Evolutionary conservation across 75 land plant species (phyloP).

Genomic region (Chamaecyparis obtusa): DNA sequence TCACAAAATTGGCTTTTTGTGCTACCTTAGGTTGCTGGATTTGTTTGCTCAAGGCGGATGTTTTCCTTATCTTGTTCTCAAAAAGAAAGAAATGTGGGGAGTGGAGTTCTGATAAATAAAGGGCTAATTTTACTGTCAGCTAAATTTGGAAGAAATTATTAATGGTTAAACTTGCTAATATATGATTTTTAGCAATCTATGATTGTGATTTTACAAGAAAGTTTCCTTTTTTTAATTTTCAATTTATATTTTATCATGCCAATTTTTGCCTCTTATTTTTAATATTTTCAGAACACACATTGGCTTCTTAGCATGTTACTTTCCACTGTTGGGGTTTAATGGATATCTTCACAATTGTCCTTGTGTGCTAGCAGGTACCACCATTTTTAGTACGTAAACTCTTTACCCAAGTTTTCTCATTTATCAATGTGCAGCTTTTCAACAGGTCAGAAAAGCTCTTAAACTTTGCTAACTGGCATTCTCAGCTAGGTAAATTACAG

Average conservation of each 20-base stretch:
- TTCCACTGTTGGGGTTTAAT: neutral
- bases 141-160: neutral
- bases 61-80: neutral
- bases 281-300: neutral
- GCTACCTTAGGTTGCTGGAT: neutral
- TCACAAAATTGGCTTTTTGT: neutral
- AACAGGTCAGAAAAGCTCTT: slow-evolving; percentile 18
- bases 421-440: slow-evolving; percentile 41
- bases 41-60: neutral
- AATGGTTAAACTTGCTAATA: neutral
- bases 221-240: neutral
- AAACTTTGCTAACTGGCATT: neutral
- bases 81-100: neutral
- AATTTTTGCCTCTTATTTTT: neutral
- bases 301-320: neutral
- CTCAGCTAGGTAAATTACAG: neutral
- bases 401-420: slow-evolving; percentile 35
- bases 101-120: neutral
- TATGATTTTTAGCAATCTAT: neutral
- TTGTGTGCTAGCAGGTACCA: slow-evolving; percentile 27
- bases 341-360: neutral
- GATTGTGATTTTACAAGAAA: neutral
- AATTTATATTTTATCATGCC: neutral
- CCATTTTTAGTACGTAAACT: slow-evolving; percentile 31
- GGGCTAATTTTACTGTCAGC: neutral